Percentiles rank a stretch among this genome's conserved stretches.
Conservation (phyloP, 345 rosid species). For the Gossypium sturtianum region DNA sequence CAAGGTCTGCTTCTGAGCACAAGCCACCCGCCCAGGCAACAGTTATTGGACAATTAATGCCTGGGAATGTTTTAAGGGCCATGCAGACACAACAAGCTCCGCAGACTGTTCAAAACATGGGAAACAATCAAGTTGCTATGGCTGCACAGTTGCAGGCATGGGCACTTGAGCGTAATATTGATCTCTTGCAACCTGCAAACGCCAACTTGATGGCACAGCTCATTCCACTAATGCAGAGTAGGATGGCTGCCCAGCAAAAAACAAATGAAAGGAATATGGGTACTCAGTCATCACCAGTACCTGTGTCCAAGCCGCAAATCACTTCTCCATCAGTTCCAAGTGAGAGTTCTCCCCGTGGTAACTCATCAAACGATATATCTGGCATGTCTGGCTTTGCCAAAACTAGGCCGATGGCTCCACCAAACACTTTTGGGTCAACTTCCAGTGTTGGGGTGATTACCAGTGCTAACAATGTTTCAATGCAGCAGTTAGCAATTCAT, state of each 20-base stretch:
- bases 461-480: conserved; percentile 35
- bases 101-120: conserved; percentile 53
- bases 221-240: conserved; percentile 73
- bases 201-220: conserved; percentile 80
- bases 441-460: conserved; percentile 42
- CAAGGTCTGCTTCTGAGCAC: conserved; percentile 43
- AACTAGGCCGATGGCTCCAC: conserved; percentile 41
- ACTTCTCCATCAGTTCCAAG: conserved; percentile 62
- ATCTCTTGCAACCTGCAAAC: conserved; percentile 81
- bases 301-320: conserved; percentile 61
- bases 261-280: conserved; percentile 53
- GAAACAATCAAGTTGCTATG: conserved; percentile 58
- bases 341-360: conserved; percentile 68
- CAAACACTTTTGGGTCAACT: conserved; percentile 53
- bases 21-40: conserved; percentile 47
- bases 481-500: conserved; percentile 59
- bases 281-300: conserved; percentile 46
- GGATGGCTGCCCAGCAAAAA: conserved; percentile 78
- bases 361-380: conserved; percentile 75
- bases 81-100: conserved; percentile 64
- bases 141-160: conserved; percentile 86
- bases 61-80: conserved; percentile 58
- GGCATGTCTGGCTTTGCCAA: conserved; percentile 71
- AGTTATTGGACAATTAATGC: conserved; percentile 49
- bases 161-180: conserved; percentile 84